Base-by-base conservation (phyloP, 1,139 yeast genomes). In the Taiozyma sp. region DNA sequence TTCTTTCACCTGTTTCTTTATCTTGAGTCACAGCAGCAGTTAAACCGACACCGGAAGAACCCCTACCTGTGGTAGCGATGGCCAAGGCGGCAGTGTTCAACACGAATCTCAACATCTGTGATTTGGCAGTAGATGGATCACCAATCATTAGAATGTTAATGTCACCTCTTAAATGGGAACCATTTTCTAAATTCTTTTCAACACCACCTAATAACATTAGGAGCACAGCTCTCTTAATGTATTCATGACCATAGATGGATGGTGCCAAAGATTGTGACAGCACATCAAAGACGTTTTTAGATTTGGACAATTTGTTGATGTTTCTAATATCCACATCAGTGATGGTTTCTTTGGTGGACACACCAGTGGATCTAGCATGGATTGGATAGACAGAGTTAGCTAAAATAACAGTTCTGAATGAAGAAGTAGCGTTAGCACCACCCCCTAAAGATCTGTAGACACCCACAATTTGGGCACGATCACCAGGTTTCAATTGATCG, bases 1-100 rank as follows among this genome's bases (percentile, higher is more conserved):
- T 80, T 65, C 98, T 79, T 72, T 93, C 99, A 49, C 99, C 99
- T 1, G 99, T 93, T 69, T 93, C 99, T 64, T 86, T 86, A 69
- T 93, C 99, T 3, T 93, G 82, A 4, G 98, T 92, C 5, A 93
- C 99, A 0, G 99, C 99, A 14, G 99, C 99, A 0, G 99, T 93
- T 65, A 93, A 80, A 87, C 99, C 99, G 47, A 95, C 99, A 70
- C 99, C 99, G 0, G 99, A 92, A 16, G 98, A 92, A 54, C 99
- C 99, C 69, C 97, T 83, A 74, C 99, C 99, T 1, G 99, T 95
- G 1, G 99, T 95, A 29, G 99, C 97, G 62, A 93, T 92, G 2
- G 99, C 99, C 61, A 93, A 75, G 2, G 96, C 78, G 0, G 99
- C 99, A 0, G 98, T 93, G 67, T 93, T 93, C 56, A 93, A 75